These are phyloP conservation scores for Hippophae tibetana DNA, from an alignment of 306 rosid genomes.

Conservation along the genomic window DNA sequence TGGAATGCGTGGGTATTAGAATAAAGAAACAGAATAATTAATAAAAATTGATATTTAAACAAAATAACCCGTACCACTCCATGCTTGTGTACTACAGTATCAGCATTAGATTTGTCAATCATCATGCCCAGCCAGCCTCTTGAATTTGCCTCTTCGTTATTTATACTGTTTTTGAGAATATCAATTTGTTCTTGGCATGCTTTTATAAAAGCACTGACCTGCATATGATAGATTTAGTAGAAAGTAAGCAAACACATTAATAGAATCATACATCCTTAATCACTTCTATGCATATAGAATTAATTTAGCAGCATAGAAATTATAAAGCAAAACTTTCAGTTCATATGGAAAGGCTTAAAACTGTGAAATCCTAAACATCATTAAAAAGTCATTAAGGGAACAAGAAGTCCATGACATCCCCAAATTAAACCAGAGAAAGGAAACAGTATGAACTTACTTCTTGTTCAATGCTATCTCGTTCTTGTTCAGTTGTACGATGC, in stretches of 20 bases:
- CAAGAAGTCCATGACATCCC: neutral
- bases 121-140: slow-evolving; percentile 81
- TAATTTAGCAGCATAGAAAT: too few species aligned
- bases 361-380: neutral
- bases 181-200: slow-evolving; percentile 89
- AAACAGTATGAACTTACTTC: slow-evolving; percentile 52
- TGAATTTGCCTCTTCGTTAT: slow-evolving; percentile 52
- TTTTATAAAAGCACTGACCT: slow-evolving; percentile 86
- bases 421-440: neutral
- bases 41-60: slow-evolving; percentile 10
- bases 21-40: neutral
- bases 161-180: slow-evolving; percentile 70
- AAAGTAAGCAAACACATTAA: slow-evolving; percentile 8
- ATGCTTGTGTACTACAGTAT: slow-evolving; percentile 89
- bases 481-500: slow-evolving; percentile 86
- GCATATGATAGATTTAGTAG: slow-evolving; percentile 22
- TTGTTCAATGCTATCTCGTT: slow-evolving; percentile 93
- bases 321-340: too few species aligned
- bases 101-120: slow-evolving; percentile 53
- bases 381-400: neutral
- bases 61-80: slow-evolving; percentile 71
- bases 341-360: too few species aligned
- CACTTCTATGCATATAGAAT: too few species aligned
- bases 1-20: neutral
- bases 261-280: neutral